These are phyloP conservation scores for Salpingoeca rosetta DNA, from an alignment of 78 protist species.

Conservation along the genomic window DNA sequence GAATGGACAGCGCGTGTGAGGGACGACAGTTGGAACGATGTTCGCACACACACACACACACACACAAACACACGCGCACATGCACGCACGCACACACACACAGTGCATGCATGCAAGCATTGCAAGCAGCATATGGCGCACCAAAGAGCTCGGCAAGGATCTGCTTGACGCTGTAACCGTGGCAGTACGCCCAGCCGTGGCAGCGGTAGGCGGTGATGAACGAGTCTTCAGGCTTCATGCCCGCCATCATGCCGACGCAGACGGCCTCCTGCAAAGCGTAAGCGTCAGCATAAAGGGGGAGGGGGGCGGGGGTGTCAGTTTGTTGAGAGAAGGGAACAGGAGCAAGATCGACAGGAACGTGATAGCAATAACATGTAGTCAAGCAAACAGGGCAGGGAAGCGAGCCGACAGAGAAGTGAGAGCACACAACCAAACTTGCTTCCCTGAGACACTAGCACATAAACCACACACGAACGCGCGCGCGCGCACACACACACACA, in stretches of 20 bases:
- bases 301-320: neutral
- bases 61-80: too few species aligned
- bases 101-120: neutral
- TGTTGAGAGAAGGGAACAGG: too few species aligned
- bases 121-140: conserved; percentile 7
- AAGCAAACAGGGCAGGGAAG: too few species aligned
- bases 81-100: neutral
- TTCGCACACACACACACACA: too few species aligned
- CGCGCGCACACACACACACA: neutral
- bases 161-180: conserved; percentile 60
- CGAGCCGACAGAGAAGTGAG: too few species aligned
- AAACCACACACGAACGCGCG: neutral
- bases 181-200: conserved; percentile 69
- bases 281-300: neutral
- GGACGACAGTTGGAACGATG: too few species aligned
- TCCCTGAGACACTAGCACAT: neutral
- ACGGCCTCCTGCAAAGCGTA: conserved; percentile 69
- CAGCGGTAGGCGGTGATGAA: conserved; percentile 89
- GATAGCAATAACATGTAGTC: too few species aligned
- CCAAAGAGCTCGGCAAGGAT: conserved; percentile 77
- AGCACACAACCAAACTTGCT: too few species aligned
- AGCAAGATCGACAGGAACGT: too few species aligned
- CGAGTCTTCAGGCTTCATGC: conserved; percentile 51
- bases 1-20: neutral
- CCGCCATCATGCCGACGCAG: conserved; percentile 73